Conservation (phyloP, 768 basidiomycete species). For the Panus rudis region DNA sequence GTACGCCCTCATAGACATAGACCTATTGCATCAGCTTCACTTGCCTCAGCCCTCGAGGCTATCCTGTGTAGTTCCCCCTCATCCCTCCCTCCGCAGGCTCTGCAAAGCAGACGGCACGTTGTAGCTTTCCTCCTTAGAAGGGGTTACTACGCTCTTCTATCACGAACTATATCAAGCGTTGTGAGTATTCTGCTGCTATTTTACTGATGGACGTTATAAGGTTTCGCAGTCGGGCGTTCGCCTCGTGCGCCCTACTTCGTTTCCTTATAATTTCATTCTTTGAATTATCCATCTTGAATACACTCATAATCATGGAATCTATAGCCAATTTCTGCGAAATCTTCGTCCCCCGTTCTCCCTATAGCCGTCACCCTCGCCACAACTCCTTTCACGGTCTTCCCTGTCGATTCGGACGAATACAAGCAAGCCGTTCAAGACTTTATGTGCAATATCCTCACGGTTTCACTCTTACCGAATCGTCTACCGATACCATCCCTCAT, state of each 20-base stretch:
- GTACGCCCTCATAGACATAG: too few species aligned
- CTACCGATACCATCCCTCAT: constrained; percentile 57
- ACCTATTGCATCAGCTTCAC: too few species aligned
- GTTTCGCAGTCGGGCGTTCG: too few species aligned
- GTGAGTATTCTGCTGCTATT: too few species aligned
- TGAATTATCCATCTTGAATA: not conserved
- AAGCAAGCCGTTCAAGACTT: constrained; percentile 32
- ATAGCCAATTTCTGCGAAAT: constrained; percentile 54
- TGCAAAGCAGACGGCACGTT: too few species aligned
- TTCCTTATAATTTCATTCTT: constrained; percentile 7
- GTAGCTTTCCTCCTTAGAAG: constrained; percentile 38
- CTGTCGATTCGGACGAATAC: constrained; percentile 26
- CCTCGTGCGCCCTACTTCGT: constrained; percentile 39
- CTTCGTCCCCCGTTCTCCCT: constrained; percentile 38
- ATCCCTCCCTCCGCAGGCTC: too few species aligned
- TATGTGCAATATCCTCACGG: constrained; percentile 52
- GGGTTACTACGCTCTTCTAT: constrained; percentile 39
- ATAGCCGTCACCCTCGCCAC: constrained; percentile 41
- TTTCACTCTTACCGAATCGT: constrained; percentile 76
- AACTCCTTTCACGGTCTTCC: constrained; percentile 29
- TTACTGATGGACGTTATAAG: too few species aligned
- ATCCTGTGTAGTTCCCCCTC: too few species aligned
- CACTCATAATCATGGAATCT: not conserved
- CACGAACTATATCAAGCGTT: constrained; percentile 33
- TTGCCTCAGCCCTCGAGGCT: too few species aligned